Evolutionary conservation across 495 filamentous ascomycete genomes (phyloP), one percentile per base, ranked within the genome.

Genomic region (Neurospora sp.): DNA sequence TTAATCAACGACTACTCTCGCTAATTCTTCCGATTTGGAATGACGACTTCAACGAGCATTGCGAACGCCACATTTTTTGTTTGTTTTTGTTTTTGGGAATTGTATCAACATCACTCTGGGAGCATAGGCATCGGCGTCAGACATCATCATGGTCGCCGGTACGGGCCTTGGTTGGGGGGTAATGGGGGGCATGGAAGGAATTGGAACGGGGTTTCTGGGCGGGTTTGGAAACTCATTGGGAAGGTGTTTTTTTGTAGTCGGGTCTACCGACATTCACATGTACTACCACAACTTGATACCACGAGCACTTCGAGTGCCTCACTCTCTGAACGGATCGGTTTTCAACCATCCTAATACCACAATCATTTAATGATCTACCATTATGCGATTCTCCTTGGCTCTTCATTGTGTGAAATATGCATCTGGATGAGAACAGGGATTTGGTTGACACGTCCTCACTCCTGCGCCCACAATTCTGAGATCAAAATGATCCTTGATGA

Each of bases 1-100:
- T 77, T 81, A 81, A 81, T 81, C 74, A 72, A 73, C 74, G 69
- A 48, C 39, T 68, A 71, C 68, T 9, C 68, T 72, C 69, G 73
- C 20, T 39, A 74, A 73, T 71, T 70, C 42, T 53, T 69, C 18
- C 48, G 69, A 40, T 70, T 72, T 71, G 37, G 53, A 73, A 72
- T 73, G 31, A 77, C 73, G 71, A 74, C 74, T 74, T 71, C 65
- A 74, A 72, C 72, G 74, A 76, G 72, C 72, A 73, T 73, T 74
- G 76, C 72, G 75, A 75, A 40, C 37, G 45, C 18, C 37, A 3
- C 16, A 14, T 9, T 18, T 20, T 71, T 45, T n/a, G n/a, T 71
- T 71, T 35, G 35, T 39, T 71, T 35, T 39, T 39, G 18, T 48
- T 39, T 71, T 27, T 68, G 42, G 70, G 39, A 71, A 53, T 20